Base-by-base conservation (phyloP, 2,329 filamentous ascomycete genomes). In the Orbilia ellipsospora region DNA sequence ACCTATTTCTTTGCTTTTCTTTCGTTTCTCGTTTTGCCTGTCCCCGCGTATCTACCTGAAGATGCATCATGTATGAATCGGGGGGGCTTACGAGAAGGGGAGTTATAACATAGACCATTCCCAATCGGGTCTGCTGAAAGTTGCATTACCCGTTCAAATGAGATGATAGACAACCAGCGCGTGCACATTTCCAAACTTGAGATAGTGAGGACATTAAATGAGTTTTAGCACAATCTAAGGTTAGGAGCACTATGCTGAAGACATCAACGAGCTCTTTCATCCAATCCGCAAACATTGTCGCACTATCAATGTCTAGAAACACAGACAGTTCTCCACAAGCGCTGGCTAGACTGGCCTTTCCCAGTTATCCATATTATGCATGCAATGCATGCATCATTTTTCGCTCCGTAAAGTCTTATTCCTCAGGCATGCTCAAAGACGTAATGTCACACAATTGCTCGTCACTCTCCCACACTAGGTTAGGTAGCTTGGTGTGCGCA, bases 371-470 rank as follows among this genome's bases (percentile, higher is more conserved):
- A 16, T 44, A 26, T 63, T 28, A 62, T 57, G 56, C 63, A 67
- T 56, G 15, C 31, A 16, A n/a, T 31, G 26, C 48, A 62, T 67
- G 50, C 63, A 51, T 40, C 54, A 60, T 67, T 44, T 48, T 59
- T 59, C 52, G 48, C 28, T 18, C 44, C 40, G 54, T 40, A 12
- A 20, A 16, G 26, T n/a, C 36, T 50, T 56, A 57, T 68, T 31
- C 10, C 23, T 31, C 54, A 10, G 31, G 44, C 20, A 54, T 18
- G 56, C 20, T 40, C 26, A 45, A 42, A 62, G 70, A 63, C 63
- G 57, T 62, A 67, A 74, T 62, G 62, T 62, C 61, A 26, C 55
- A 56, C 55, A 57, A 48, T 60, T 67, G 16, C 68, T 40, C 48
- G 42, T 57, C 57, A 66, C 45, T 60, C 16, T 31, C 13, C 44